phyloP scores from a whole-genome alignment of 1,284 basidiomycete species.

The Cutaneotrichosporon cyanovorans region DNA sequence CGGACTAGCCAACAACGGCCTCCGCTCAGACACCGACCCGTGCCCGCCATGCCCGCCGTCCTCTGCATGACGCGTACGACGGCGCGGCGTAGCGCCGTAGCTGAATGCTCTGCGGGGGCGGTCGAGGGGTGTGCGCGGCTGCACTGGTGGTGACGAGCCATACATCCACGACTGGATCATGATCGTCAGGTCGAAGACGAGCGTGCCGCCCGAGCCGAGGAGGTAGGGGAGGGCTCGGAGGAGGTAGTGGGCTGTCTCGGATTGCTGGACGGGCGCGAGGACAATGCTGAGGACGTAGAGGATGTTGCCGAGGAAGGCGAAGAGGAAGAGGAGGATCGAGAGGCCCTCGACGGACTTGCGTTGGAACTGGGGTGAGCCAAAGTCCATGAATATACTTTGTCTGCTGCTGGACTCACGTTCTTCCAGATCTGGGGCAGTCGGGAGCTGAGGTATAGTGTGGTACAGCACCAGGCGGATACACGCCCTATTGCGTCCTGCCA shows the following conservation, averaged over 20 bases:
- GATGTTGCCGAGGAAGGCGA: slow-evolving; percentile 81
- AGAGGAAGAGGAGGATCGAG: slow-evolving; percentile 84
- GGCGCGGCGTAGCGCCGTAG: slow-evolving; percentile 5
- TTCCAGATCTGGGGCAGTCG: slow-evolving; percentile 94
- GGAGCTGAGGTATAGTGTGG: slow-evolving; percentile 80
- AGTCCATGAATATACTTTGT: not conserved
- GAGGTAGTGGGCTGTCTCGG: slow-evolving; percentile 34
- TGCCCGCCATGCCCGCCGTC: slow-evolving; percentile 6
- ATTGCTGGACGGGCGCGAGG: slow-evolving; percentile 31
- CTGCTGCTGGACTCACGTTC: slow-evolving; percentile 68
- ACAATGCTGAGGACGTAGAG: slow-evolving; percentile 84
- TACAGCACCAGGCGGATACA: slow-evolving; percentile 85
- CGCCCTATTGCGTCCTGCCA: slow-evolving; percentile 58
- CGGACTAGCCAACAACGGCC: slow-evolving; percentile 2
- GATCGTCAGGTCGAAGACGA: slow-evolving; percentile 83
- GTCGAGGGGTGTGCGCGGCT: slow-evolving; percentile 15
- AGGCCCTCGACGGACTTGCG: slow-evolving; percentile 90
- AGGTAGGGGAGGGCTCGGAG: slow-evolving; percentile 54
- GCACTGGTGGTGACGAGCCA: slow-evolving; percentile 40
- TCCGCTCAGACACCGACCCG: not conserved
- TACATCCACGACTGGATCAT: slow-evolving; percentile 58
- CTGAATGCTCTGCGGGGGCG: slow-evolving; percentile 10
- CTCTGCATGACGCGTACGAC: slow-evolving; percentile 6
- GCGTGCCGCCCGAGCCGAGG: slow-evolving; percentile 76
- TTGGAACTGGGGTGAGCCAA: slow-evolving; percentile 54